Conservation (phyloP, 2,329 filamentous ascomycete species). For the Sporothrix pseudoabietina region DNA sequence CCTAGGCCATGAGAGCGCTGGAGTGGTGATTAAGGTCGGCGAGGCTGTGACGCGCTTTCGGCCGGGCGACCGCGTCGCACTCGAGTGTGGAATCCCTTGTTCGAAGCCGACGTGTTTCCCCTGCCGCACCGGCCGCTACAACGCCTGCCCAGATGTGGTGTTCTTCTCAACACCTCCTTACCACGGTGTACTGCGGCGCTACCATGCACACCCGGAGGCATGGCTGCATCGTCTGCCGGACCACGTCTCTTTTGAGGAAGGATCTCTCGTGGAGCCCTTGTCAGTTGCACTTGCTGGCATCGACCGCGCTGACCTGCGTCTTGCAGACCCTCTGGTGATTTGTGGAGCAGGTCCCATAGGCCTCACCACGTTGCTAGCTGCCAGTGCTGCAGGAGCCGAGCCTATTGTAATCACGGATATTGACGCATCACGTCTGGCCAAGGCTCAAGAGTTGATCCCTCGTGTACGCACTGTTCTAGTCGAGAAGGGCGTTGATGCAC, state of each 20-base stretch:
- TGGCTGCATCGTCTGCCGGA: constrained; percentile 62
- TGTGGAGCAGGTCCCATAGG: constrained; percentile 68
- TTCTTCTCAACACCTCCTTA: constrained; percentile 66
- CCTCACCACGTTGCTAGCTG: constrained; percentile 62
- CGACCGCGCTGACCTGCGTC: constrained; percentile 53
- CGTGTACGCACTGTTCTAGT: not conserved
- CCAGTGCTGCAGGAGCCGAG: constrained; percentile 63
- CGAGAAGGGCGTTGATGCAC: not conserved
- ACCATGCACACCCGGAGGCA: constrained; percentile 62
- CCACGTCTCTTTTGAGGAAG: constrained; percentile 58
- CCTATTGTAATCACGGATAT: constrained; percentile 67
- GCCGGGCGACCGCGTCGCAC: constrained; percentile 63
- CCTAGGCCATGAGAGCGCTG: constrained; percentile 51
- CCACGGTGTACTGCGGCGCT: constrained; percentile 61
- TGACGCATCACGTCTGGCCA: constrained; percentile 41
- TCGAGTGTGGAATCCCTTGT: constrained; percentile 68
- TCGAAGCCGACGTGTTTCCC: constrained; percentile 54
- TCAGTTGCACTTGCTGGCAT: constrained; percentile 64
- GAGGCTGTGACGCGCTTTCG: constrained; percentile 52
- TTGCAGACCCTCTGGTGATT: constrained; percentile 60
- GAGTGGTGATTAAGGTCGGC: constrained; percentile 60
- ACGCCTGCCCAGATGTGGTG: constrained; percentile 63
- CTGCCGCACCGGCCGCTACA: constrained; percentile 62
- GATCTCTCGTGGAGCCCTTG: constrained; percentile 65
- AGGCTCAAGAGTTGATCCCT: not conserved